Percentiles rank a stretch among this genome's conserved stretches.
Evolutionary conservation across 352 stramenopile genomes (phyloP).

Genomic region (Phytophthora meadii): DNA sequence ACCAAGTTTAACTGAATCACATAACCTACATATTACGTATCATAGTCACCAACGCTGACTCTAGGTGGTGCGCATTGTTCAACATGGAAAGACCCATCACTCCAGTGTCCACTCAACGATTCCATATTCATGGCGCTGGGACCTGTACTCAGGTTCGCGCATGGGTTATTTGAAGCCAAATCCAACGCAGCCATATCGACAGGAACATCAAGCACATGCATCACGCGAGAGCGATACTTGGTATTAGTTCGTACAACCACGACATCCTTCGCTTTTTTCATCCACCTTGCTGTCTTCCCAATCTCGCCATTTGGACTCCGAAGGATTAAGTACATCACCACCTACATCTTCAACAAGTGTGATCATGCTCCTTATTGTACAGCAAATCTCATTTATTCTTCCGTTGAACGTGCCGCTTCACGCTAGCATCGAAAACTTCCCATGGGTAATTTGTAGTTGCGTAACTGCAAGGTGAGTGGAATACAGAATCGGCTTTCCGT

Average conservation of each 20-base stretch:
- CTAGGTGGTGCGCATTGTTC: too few species aligned
- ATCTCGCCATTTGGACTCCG: slow-evolving; percentile 15
- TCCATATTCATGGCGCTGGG: too few species aligned
- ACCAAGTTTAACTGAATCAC: too few species aligned
- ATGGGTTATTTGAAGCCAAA: too few species aligned
- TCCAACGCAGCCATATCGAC: background rate
- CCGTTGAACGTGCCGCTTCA: slow-evolving; percentile 6
- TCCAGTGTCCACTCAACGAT: too few species aligned
- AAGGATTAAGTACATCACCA: background rate
- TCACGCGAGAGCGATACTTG: background rate
- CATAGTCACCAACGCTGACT: too few species aligned
- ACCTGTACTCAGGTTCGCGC: too few species aligned
- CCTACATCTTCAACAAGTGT: slow-evolving; percentile 4
- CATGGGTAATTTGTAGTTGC: slow-evolving; percentile 13
- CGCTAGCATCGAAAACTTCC: slow-evolving; percentile 11
- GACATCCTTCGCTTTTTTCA: slow-evolving; percentile 11
- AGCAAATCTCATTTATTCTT: slow-evolving; percentile 9
- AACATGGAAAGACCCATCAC: too few species aligned
- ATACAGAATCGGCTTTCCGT: slow-evolving; percentile 16
- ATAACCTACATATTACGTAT: too few species aligned
- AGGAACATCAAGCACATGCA: slow-evolving; percentile 21
- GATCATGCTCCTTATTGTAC: slow-evolving; percentile 11
- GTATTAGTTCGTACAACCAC: slow-evolving; percentile 1
- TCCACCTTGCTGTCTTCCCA: slow-evolving; percentile 18
- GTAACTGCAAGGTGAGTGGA: slow-evolving; percentile 8